Conservation (phyloP, 2,329 filamentous ascomycete genomes). For the Calonectria montana region DNA sequence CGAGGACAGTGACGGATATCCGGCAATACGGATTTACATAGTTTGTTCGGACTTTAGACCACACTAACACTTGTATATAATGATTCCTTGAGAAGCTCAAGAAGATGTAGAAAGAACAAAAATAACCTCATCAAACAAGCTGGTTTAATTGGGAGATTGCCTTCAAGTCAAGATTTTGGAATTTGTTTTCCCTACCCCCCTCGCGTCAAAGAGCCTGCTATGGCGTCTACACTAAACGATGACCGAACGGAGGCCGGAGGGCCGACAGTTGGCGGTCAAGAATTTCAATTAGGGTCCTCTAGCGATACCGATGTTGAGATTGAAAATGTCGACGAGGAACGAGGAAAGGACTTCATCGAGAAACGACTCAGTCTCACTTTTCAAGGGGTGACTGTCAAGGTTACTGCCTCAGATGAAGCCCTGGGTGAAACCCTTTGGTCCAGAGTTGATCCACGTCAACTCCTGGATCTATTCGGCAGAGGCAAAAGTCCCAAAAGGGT, state of each 20-base stretch:
- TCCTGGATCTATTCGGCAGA: conserved; percentile 16
- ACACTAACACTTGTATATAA: conserved; percentile 10
- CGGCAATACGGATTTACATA: conserved; percentile 23
- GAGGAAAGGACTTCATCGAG: conserved; percentile 32
- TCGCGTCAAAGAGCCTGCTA: conserved; percentile 2
- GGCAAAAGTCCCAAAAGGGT: conserved; percentile 15
- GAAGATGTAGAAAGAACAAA: neutral
- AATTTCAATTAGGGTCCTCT: conserved; percentile 23
- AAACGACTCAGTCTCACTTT: conserved; percentile 38
- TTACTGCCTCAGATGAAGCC: conserved; percentile 33
- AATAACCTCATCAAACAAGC: neutral
- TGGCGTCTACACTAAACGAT: conserved; percentile 19
- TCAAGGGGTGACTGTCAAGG: conserved; percentile 31
- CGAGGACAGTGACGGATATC: conserved; percentile 17
- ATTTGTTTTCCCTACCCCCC: neutral
- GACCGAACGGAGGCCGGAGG: conserved; percentile 3
- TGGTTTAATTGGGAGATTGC: neutral
- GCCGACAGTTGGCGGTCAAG: neutral
- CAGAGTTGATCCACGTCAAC: conserved; percentile 34
- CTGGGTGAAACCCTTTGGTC: conserved; percentile 40
- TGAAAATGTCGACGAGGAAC: conserved; percentile 25
- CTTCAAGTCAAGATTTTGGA: neutral
- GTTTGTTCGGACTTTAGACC: neutral
- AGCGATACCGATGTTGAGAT: conserved; percentile 35
- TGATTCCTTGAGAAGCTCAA: neutral